Percentiles rank a stretch among this genome's conserved stretches.
Evolutionary conservation across 2,329 filamentous ascomycete species (phyloP).

Genomic region (Chaetomiaceae sp.): DNA sequence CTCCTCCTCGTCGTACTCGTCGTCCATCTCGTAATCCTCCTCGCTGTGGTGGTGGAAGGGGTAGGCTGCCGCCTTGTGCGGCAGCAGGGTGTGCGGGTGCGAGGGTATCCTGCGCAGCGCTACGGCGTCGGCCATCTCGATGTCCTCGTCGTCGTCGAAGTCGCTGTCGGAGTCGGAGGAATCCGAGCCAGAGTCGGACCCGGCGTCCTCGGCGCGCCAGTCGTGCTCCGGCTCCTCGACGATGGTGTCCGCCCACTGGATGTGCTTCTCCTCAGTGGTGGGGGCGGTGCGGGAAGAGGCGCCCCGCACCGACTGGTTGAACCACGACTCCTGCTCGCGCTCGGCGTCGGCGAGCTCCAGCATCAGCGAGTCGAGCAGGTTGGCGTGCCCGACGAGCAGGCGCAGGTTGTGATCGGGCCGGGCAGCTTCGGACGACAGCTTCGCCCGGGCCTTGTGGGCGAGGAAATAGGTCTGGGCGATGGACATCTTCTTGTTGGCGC

Average conservation of each 20-base stretch:
- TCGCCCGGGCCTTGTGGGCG: conserved; percentile 90
- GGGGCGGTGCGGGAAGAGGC: conserved; percentile 46
- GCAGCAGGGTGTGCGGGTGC: conserved; percentile 30
- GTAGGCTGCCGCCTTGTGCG: conserved; percentile 28
- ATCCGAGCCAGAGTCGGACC: conserved; percentile 49
- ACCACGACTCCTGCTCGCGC: conserved; percentile 93
- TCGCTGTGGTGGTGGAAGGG: conserved; percentile 26
- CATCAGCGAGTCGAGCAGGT: conserved; percentile 95
- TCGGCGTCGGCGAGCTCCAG: conserved; percentile 82
- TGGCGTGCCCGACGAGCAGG: conserved; percentile 93
- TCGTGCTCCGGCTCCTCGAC: conserved; percentile 68
- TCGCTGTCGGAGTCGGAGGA: conserved; percentile 50
- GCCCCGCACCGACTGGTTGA: conserved; percentile 87
- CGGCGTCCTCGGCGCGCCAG: conserved; percentile 59
- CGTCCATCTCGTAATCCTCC: conserved; percentile 30
- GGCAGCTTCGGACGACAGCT: conserved; percentile 89
- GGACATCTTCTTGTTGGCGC: conserved; percentile 68
- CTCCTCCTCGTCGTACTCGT: too few relatives aligned
- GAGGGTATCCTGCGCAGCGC: conserved; percentile 43
- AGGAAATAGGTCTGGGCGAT: conserved; percentile 98
- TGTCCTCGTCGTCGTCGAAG: conserved; percentile 51
- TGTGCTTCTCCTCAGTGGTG: conserved; percentile 58
- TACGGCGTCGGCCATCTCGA: conserved; percentile 47
- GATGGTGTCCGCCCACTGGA: conserved; percentile 81
- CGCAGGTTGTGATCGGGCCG: conserved; percentile 90